These are phyloP conservation scores for Gnomoniopsis sp. DNA, from an alignment of 2,329 filamentous ascomycete genomes.

Conservation along the genomic window DNA sequence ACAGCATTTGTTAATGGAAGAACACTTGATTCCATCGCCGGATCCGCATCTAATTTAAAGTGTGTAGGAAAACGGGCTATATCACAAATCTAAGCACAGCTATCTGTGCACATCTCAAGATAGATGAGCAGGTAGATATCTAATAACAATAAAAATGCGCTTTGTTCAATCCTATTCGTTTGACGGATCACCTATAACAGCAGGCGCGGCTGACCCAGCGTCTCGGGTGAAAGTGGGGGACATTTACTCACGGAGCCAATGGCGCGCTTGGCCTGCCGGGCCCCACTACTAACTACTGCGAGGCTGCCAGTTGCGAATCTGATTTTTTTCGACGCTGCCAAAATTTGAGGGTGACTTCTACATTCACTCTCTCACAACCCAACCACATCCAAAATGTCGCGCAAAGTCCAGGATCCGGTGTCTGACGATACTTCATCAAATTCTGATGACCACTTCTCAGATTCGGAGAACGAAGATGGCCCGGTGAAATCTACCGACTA, in stretches of 20 bases:
- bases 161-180: neutral
- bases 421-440: conserved; percentile 26
- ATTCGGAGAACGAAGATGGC: conserved; percentile 17
- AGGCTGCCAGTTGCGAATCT: conserved; percentile 12
- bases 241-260: conserved; percentile 2
- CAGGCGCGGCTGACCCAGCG: conserved; percentile 6
- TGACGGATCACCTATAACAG: neutral
- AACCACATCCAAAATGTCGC: conserved; percentile 12
- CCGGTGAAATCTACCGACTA: conserved; percentile 22
- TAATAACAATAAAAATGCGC: too few species aligned
- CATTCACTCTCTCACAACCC: neutral
- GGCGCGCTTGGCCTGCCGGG: neutral
- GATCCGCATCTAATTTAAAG: too few species aligned
- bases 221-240: neutral
- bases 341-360: neutral
- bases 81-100: too few species aligned
- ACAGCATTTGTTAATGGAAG: too few species aligned
- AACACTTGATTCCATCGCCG: too few species aligned
- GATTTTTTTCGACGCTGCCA: conserved; percentile 11
- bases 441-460: conserved; percentile 21
- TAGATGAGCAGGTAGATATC: too few species aligned
- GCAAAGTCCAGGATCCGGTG: conserved; percentile 7
- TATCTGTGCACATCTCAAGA: too few species aligned
- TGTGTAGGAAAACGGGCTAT: too few species aligned
- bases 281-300: conserved; percentile 9